Conservation (phyloP, 1,284 basidiomycete species). For the Apiotrichum porosum region DNA sequence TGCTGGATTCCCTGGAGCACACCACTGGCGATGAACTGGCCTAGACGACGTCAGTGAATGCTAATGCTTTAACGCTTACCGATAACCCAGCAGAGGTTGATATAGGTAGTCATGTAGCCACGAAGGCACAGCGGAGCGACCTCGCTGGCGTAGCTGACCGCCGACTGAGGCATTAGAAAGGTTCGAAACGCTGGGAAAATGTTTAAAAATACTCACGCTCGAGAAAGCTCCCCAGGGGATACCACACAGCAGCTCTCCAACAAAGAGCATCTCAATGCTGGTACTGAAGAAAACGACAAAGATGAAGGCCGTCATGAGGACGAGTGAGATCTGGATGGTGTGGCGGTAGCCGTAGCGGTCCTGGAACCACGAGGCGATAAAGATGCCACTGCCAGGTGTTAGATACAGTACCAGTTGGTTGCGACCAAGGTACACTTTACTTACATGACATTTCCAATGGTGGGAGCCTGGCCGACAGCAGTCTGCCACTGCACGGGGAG, state of each 20-base stretch:
- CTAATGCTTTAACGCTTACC: too few species aligned
- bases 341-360: conserved; percentile 26
- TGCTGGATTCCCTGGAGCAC: conserved; percentile 7
- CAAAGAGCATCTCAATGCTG: conserved; percentile 14
- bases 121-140: conserved; percentile 45
- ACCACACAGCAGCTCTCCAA: conserved; percentile 26
- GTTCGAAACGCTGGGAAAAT: background rate
- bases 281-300: conserved; percentile 45
- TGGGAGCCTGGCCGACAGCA: conserved; percentile 20
- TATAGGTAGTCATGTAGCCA: conserved; percentile 33
- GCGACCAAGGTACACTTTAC: background rate
- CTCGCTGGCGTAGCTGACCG: conserved; percentile 51
- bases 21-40: conserved; percentile 27
- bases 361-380: conserved; percentile 18
- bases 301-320: conserved; percentile 32
- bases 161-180: background rate
- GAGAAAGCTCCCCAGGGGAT: conserved; percentile 50
- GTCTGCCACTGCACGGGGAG: conserved; percentile 26
- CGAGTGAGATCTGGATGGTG: conserved; percentile 24
- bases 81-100: conserved; percentile 54
- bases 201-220: background rate
- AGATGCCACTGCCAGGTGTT: conserved; percentile 27
- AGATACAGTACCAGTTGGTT: background rate
- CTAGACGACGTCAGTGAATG: background rate
- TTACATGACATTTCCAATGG: conserved; percentile 20